Evolutionary conservation across 306 rosid genomes (phyloP).

Genomic region (Trifolium pratense): DNA sequence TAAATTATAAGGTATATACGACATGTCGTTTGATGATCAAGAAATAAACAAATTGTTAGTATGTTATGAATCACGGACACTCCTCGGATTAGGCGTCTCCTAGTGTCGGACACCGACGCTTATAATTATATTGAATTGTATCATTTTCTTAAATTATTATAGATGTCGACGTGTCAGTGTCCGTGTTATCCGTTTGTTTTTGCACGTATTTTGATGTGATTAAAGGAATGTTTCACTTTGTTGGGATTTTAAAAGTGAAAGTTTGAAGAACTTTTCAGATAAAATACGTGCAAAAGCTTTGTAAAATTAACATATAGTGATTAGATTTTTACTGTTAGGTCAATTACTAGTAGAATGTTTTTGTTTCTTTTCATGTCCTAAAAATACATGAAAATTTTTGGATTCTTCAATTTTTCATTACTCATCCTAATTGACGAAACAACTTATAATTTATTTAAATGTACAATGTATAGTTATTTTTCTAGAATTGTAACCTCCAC

Average conservation of each 20-base stretch:
- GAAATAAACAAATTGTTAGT: neutral
- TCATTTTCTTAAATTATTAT: no score
- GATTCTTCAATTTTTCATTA: neutral
- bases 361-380: neutral
- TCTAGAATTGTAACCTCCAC: no score
- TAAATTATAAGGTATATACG: neutral
- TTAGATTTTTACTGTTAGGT: neutral
- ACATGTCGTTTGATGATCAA: conserved; percentile 23
- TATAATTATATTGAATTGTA: no score
- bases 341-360: neutral
- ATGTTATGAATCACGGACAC: no score
- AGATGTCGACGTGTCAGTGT: no score
- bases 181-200: neutral
- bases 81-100: no score
- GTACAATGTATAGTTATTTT: no score
- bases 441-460: no score
- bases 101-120: no score
- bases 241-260: conserved; percentile 37
- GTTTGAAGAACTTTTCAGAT: conserved; percentile 35
- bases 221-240: conserved; percentile 47
- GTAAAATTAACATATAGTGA: neutral
- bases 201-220: conserved; percentile 48
- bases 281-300: conserved; percentile 24
- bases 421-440: neutral
- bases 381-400: neutral